phyloP scores from a whole-genome alignment of 208 protist genomes.

The Porcisia deanei region DNA sequence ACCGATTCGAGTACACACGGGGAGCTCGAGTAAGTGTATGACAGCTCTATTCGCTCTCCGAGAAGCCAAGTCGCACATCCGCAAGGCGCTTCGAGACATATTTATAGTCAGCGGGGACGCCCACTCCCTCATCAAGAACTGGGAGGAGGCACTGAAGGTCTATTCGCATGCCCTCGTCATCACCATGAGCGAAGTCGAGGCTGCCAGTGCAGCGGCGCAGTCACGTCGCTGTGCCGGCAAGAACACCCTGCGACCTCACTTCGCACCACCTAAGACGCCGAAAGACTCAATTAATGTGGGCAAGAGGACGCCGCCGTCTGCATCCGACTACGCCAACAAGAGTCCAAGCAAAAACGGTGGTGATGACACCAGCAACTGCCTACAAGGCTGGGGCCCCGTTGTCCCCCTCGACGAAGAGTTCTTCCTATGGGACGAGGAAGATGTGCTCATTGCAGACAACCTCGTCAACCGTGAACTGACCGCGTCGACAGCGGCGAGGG shows the following conservation, averaged over 20 bases:
- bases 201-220: slow-evolving; percentile 24
- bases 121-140: slow-evolving; percentile 49
- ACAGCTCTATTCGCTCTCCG: slow-evolving; percentile 61
- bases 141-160: slow-evolving; percentile 78
- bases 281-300: neutral
- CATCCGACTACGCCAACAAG: neutral
- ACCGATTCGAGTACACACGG: slow-evolving; percentile 30
- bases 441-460: slow-evolving; percentile 33
- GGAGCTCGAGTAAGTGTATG: slow-evolving; percentile 57
- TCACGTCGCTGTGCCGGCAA: slow-evolving; percentile 13
- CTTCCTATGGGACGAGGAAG: slow-evolving; percentile 38
- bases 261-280: slow-evolving; percentile 7
- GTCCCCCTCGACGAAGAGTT: slow-evolving; percentile 38
- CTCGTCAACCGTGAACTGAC: slow-evolving; percentile 30
- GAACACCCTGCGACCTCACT: neutral
- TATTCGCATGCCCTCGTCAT: slow-evolving; percentile 78
- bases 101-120: slow-evolving; percentile 76
- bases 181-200: slow-evolving; percentile 55
- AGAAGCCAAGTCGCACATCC: slow-evolving; percentile 47
- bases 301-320: slow-evolving; percentile 6
- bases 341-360: neutral
- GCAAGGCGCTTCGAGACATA: slow-evolving; percentile 55
- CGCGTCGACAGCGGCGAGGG: slow-evolving; percentile 25
- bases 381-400: slow-evolving; percentile 33
- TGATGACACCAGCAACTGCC: neutral